Conservation (phyloP, 2,329 filamentous ascomycete genomes). For the Calycina herbarum region DNA sequence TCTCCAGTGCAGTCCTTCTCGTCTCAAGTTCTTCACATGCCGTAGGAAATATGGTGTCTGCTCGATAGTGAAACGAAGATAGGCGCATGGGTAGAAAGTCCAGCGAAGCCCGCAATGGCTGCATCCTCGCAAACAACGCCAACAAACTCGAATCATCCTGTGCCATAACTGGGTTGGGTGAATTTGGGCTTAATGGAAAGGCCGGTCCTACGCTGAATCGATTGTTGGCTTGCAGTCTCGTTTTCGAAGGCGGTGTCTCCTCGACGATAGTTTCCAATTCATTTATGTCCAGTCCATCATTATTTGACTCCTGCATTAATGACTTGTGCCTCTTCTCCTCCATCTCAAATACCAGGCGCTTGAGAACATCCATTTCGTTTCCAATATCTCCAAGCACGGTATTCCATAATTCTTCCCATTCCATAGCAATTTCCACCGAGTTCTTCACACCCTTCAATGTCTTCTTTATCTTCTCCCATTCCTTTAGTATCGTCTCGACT, state of each 20-base stretch:
- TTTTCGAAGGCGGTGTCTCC: conserved; percentile 64
- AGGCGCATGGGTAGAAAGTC: conserved; percentile 96
- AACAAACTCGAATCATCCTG: conserved; percentile 87
- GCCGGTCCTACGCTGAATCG: conserved; percentile 68
- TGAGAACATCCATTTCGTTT: conserved; percentile 78
- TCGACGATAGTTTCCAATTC: conserved; percentile 93
- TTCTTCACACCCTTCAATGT: conserved; percentile 78
- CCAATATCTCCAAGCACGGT: conserved; percentile 91
- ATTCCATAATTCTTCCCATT: conserved; percentile 98
- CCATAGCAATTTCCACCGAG: conserved; percentile 96
- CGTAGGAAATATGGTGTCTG: conserved; percentile 77
- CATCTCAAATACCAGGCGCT: conserved; percentile 90
- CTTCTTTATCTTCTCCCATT: conserved; percentile 80
- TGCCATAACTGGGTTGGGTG: conserved; percentile 57
- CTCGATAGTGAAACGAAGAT: conserved; percentile 79
- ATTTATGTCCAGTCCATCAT: conserved; percentile 73
- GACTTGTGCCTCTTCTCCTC: conserved; percentile 90
- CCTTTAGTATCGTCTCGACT: conserved; percentile 82
- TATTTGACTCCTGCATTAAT: conserved; percentile 60
- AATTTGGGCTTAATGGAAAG: conserved; percentile 62
- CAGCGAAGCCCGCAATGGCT: conserved; percentile 85
- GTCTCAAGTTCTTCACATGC: conserved; percentile 87
- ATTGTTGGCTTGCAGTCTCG: conserved; percentile 56
- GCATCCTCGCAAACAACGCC: conserved; percentile 91
- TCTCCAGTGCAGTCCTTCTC: conserved; percentile 72